Percentiles rank a stretch among this genome's conserved stretches.
Evolutionary conservation across 148 eudicot genomes (phyloP).

Genomic region (Heliamphora exappendiculata): DNA sequence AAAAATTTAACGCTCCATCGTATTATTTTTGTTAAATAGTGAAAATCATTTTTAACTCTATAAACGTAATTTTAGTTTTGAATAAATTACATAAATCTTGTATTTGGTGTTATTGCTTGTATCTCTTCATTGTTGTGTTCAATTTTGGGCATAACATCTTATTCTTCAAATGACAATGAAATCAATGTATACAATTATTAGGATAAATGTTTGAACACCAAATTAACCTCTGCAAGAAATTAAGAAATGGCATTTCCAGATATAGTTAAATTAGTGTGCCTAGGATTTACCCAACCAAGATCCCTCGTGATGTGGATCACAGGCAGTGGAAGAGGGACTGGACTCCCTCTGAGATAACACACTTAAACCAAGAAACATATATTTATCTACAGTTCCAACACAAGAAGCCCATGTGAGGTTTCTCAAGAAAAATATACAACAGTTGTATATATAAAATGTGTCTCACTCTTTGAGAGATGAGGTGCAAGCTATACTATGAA

Average conservation of each 20-base stretch:
- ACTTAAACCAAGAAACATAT: background rate
- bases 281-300: background rate
- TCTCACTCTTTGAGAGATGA: background rate
- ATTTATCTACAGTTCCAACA: background rate
- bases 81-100: too few relatives aligned
- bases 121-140: too few relatives aligned
- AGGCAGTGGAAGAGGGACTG: slow-evolving; percentile 1
- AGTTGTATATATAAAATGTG: background rate
- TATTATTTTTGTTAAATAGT: too few relatives aligned
- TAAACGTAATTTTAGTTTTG: too few relatives aligned
- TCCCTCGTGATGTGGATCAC: slow-evolving; percentile 14
- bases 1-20: too few relatives aligned
- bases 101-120: too few relatives aligned
- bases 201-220: too few relatives aligned
- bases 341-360: background rate
- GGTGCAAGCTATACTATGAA: background rate
- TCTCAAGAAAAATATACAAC: background rate
- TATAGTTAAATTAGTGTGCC: background rate
- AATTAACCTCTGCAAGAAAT: background rate
- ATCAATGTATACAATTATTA: too few relatives aligned
- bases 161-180: too few relatives aligned
- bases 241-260: background rate
- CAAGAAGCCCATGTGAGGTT: background rate
- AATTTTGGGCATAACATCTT: too few relatives aligned
- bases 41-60: too few relatives aligned